A percentile compares a stretch with the other conserved stretches of the same genome.
These are phyloP conservation scores for Colletotrichum coccodes DNA, from an alignment of 2,329 filamentous ascomycete genomes.

Conservation along the genomic window DNA sequence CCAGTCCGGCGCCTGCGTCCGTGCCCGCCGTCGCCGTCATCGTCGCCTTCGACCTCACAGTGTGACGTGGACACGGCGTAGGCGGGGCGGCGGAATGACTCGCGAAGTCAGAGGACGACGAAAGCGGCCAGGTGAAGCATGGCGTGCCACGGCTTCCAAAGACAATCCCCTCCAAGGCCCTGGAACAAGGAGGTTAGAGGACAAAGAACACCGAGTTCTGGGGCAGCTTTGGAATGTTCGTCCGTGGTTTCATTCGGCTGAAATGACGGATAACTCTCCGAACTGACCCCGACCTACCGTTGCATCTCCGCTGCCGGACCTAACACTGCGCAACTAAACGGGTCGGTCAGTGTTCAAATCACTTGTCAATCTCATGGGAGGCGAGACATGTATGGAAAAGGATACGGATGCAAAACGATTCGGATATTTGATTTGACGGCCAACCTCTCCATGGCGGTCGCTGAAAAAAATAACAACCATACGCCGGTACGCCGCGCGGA, in stretches of 20 bases:
- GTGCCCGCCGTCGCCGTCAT: constrained; percentile 20
- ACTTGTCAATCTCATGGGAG: not conserved
- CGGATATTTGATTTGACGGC: constrained; percentile 6
- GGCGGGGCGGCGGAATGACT: constrained; percentile 21
- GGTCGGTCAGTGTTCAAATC: not conserved
- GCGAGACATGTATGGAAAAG: not conserved
- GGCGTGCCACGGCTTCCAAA: constrained; percentile 10
- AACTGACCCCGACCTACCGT: not conserved
- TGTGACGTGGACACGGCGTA: constrained; percentile 10
- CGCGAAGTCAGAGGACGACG: constrained; percentile 21
- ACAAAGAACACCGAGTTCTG: not conserved
- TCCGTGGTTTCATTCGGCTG: constrained; percentile 22
- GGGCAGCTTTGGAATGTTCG: constrained; percentile 10
- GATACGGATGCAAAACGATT: not conserved
- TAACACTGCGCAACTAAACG: not conserved
- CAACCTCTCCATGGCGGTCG: constrained; percentile 16
- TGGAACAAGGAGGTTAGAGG: constrained; percentile 14
- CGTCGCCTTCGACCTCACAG: not conserved
- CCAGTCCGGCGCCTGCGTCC: constrained; percentile 13
- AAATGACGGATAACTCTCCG: constrained; percentile 18
- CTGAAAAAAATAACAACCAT: constrained; percentile 12
- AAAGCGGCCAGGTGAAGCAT: constrained; percentile 25
- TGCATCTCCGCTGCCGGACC: constrained; percentile 12
- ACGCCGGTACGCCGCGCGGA: constrained; percentile 33
- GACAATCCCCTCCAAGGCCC: not conserved